Evolutionary conservation across 306 rosid species (phyloP).

Genomic region (Echinosophora koreensis): DNA sequence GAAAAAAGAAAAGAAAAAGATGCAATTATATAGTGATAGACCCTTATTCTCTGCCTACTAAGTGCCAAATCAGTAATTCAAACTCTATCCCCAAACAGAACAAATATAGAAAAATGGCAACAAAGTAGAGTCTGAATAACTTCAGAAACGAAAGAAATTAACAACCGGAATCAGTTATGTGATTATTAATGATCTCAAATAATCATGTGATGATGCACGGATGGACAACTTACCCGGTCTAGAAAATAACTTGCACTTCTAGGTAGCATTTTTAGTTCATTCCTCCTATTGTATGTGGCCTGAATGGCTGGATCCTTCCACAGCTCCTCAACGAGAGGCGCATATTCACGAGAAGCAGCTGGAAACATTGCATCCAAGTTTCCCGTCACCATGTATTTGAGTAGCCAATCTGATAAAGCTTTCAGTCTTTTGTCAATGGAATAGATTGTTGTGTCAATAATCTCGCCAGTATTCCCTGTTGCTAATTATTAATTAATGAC

Average conservation of each 20-base stretch:
- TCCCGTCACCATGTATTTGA: constrained; percentile 61
- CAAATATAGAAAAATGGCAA: constrained; percentile 20
- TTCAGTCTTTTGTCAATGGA: constrained; percentile 62
- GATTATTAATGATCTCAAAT: neutral
- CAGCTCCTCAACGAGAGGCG: constrained; percentile 65
- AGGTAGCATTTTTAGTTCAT: constrained; percentile 78
- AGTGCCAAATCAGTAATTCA: neutral
- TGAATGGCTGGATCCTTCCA: constrained; percentile 84
- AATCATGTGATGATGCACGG: constrained; percentile 15
- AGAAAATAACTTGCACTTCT: constrained; percentile 74
- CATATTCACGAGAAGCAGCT: constrained; percentile 64
- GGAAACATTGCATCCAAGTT: constrained; percentile 67
- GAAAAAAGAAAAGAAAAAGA: neutral
- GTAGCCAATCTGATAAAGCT: constrained; percentile 73
- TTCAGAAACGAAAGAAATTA: neutral
- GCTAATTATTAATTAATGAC: constrained; percentile 36
- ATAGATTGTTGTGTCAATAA: constrained; percentile 51
- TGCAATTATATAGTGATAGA: too few relatives aligned
- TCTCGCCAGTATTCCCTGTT: constrained; percentile 53
- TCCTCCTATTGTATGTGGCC: constrained; percentile 70
- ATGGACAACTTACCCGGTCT: constrained; percentile 56
- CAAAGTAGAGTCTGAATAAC: neutral
- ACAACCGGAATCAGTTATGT: neutral
- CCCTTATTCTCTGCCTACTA: neutral
- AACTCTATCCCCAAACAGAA: neutral